Evolutionary conservation across 202 grass and related monocot genomes (phyloP), one percentile per base, ranked within the genome.

Genomic region (Elaeis oleifera): DNA sequence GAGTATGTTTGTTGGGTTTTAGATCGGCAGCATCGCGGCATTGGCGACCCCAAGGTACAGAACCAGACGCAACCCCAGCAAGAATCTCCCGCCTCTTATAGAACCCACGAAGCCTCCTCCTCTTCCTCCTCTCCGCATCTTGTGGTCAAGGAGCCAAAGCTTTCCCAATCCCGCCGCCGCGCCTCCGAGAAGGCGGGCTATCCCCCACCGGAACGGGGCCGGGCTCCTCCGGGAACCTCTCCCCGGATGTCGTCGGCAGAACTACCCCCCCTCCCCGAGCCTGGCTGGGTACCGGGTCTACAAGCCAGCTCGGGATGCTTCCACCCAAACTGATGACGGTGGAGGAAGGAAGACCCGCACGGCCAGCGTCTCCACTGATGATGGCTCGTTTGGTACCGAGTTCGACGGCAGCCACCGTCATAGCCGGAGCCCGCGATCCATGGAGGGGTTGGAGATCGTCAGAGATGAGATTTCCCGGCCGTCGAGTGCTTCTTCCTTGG

Each of bases 301-400:
- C 69, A 94, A 82, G 52, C 82, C 77, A 6, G 85, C 88, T 24
- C 94, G 92, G 63, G 85, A 99, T 24, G 88, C 80, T 1, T 86
- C 94, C 28, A 99, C 94, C 65, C 88, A 99, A 26, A 99, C 88
- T 11, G 94, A 99, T 61, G 80, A 80, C 15, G 44, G 32, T 21
- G 77, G 71, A 67, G 31, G 16, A 39, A 78, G 65, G 36, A 69
- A 56, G 67, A 56, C 20, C 61, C 48, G 18, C 44, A 18, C 28
- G 19, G 13, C 19, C 1, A 15, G 56, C 15, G 16, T 78, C 23
- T 80, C 66, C 19, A 73, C 71, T 16, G 74, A 80, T 24, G 81
- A 78, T 70, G 56, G 51, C 0, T 28, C 66, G 19, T 70, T 74
- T 15, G 73, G 78, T 23, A 19, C 72, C 56, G 64, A 74, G 53